Conservation (phyloP, 2,329 filamentous ascomycete species). For the Botrytis fragariae region DNA sequence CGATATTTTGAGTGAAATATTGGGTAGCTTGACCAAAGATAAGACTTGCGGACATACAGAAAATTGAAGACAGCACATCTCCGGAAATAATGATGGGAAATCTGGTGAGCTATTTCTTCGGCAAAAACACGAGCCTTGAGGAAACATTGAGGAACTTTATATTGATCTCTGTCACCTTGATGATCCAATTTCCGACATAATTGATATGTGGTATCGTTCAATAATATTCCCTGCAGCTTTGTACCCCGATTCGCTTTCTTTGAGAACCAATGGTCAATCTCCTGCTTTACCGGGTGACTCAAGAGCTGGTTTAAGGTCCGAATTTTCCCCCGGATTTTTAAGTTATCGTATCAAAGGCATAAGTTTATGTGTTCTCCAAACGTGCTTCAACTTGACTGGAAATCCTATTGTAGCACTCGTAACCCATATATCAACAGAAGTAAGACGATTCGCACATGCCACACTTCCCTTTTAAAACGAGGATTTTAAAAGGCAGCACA, state of each 20-base stretch:
- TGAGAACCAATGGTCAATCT: neutral
- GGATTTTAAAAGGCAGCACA: neutral
- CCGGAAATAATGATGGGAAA: neutral
- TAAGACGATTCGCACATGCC: neutral
- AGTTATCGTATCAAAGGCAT: neutral
- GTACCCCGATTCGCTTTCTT: neutral
- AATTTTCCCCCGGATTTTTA: neutral
- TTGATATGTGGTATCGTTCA: neutral
- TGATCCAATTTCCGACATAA: neutral
- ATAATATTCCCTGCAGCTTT: neutral
- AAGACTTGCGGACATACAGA: neutral
- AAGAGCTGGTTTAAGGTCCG: neutral
- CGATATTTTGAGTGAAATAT: neutral
- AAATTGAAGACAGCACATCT: neutral
- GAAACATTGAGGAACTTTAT: constrained; percentile 2
- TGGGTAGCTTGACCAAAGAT: neutral
- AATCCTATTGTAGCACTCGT: neutral
- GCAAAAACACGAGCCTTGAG: neutral
- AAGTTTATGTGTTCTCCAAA: neutral
- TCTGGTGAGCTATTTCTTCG: neutral
- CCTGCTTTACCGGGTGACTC: neutral
- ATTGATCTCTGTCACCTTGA: neutral
- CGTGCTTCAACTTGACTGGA: constrained; percentile 1
- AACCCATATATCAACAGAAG: neutral
- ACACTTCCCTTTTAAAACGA: neutral